Conservation (phyloP, 2,329 filamentous ascomycete species). For the Rutstroemia sydowiana region DNA sequence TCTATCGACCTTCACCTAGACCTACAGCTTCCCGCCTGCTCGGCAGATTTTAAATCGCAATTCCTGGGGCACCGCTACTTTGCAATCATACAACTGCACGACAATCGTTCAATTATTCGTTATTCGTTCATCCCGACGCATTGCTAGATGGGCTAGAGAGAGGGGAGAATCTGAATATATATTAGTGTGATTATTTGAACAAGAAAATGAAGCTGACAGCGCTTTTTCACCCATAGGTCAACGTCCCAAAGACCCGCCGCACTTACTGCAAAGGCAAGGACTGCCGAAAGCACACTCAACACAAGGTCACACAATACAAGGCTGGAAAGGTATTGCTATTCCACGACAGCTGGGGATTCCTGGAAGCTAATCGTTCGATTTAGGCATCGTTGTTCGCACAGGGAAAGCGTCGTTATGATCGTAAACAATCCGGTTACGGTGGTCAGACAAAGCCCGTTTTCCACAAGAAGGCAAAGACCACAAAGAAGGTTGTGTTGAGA, state of each 20-base stretch:
- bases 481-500: conserved; percentile 99
- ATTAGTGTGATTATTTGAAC: neutral
- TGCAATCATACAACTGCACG: too few relatives aligned
- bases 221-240: conserved; percentile 51
- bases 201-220: conserved; percentile 4
- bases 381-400: conserved; percentile 87
- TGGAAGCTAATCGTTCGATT: conserved; percentile 14
- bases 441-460: conserved; percentile 99
- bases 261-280: conserved; percentile 97
- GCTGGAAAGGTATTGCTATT: conserved; percentile 67
- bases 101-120: too few relatives aligned
- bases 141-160: too few relatives aligned
- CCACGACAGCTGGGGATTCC: conserved; percentile 15
- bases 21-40: too few relatives aligned
- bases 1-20: too few relatives aligned
- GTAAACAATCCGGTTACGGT: conserved; percentile 99
- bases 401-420: conserved; percentile 99
- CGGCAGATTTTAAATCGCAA: too few relatives aligned
- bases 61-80: too few relatives aligned
- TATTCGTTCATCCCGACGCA: too few relatives aligned
- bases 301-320: conserved; percentile 97
- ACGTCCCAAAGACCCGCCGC: conserved; percentile 96
- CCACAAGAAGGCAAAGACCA: conserved; percentile 99
- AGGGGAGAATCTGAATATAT: neutral
- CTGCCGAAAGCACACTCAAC: conserved; percentile 85